Percentiles rank a stretch among this genome's conserved stretches.
Conservation (phyloP, 352 stramenopile genomes). For the Pythium aristosporum region DNA sequence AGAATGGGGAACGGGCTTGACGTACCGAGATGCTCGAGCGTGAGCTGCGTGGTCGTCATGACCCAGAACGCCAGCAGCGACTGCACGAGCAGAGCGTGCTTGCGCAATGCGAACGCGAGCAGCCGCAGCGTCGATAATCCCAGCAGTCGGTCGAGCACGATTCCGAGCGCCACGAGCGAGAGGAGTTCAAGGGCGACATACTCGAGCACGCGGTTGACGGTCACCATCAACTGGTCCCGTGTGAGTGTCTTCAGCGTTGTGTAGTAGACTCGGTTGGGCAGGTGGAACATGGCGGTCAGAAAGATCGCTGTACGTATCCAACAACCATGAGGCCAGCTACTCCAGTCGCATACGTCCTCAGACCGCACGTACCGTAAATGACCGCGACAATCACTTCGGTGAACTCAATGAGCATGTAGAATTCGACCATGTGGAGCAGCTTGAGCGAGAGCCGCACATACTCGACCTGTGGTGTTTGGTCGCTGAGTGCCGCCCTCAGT, state of each 20-base stretch:
- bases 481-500: too few species aligned
- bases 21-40: slow-evolving; percentile 23
- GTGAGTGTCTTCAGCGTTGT: slow-evolving; percentile 15
- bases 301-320: slow-evolving; percentile 13
- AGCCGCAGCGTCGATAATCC: slow-evolving; percentile 4
- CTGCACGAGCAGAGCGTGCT: slow-evolving; percentile 29
- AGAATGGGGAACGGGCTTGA: too few species aligned
- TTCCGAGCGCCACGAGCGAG: slow-evolving; percentile 13
- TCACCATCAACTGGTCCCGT: neutral
- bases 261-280: slow-evolving; percentile 30
- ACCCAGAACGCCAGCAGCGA: slow-evolving; percentile 28
- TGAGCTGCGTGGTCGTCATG: slow-evolving; percentile 22
- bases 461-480: neutral
- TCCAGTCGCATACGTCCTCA: too few species aligned
- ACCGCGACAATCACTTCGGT: slow-evolving; percentile 7
- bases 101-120: slow-evolving; percentile 33
- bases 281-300: slow-evolving; percentile 12
- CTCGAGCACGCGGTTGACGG: slow-evolving; percentile 13
- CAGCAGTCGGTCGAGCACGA: neutral
- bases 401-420: slow-evolving; percentile 16
- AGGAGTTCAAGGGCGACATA: slow-evolving; percentile 31
- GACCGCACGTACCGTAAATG: slow-evolving; percentile 9
- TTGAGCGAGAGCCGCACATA: slow-evolving; percentile 8
- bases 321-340: too few species aligned
- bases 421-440: slow-evolving; percentile 18